Base-by-base conservation (phyloP, 306 rosid species). In the Medicago truncatula region DNA sequence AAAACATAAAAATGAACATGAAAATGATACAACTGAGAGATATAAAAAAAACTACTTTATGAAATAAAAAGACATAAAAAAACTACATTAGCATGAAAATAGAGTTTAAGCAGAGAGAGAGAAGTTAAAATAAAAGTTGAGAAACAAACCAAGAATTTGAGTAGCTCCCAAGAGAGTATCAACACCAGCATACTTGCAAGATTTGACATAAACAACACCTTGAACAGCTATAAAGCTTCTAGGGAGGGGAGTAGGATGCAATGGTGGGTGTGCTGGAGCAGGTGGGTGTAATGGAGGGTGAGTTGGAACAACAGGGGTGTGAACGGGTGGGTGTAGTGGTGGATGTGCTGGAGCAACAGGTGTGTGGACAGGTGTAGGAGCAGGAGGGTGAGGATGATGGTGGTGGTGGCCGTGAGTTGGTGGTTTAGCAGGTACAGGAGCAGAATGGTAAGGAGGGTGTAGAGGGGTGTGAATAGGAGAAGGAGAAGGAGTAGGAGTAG, bases 201-300 rank as follows among this genome's bases (percentile, higher is more conserved):
- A 67, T 74, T 91, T 92, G 83, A 89, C 83, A 54, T 79, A 92
- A 44, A 94, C 98, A 39, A 94, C 98, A 6, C 98, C 98, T 77
- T 94, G 91, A n/a, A 94, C 95, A 0, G 96, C 92, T 0, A 90
- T 83, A 28, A 81, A 86, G 81, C 87, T 87, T 52, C 92, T 87
- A 1, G 86, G 88, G 12, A 76, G 3, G 5, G 82, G 87, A 2
- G 38, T 7, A 2, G 72, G 56, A 14, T 67, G 63, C 41, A 23
- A 14, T 13, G 73, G 73, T 1, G 78, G 23, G 28, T 39, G 77
- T 0, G 46, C 73, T 0, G 81, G 75, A 18, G 0, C 50, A 28
- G 66, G 66, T 1, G 52, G 76, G 44, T 67, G 49, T 0, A 66
- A 0, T 60, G 79, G 79, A 62, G 80, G 56, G 59, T 53, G 74